phyloP scores from a whole-genome alignment of 2,329 filamentous ascomycete species.

The Nigrospora osmanthi region DNA sequence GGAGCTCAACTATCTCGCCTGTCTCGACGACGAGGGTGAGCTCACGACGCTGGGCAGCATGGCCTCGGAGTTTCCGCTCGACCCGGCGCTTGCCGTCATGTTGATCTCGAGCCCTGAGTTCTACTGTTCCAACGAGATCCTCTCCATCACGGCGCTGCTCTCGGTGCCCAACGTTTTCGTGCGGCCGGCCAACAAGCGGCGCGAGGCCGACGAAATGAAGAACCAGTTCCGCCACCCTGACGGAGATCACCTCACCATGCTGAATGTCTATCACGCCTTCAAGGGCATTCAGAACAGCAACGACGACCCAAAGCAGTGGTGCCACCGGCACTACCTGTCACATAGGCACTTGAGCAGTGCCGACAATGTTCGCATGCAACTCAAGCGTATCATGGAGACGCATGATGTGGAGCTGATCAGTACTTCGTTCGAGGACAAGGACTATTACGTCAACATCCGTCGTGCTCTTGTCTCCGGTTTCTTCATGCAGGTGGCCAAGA shows the following conservation, averaged over 20 bases:
- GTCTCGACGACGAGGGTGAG: constrained; percentile 92
- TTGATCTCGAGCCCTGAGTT: constrained; percentile 96
- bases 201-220: constrained; percentile 97
- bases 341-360: constrained; percentile 83
- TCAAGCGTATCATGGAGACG: constrained; percentile 95
- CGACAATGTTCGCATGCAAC: constrained; percentile 86
- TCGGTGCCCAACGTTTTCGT: constrained; percentile 94
- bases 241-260: constrained; percentile 89
- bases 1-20: constrained; percentile 95
- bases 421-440: constrained; percentile 87
- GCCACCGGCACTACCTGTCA: constrained; percentile 92
- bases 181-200: constrained; percentile 75
- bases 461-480: constrained; percentile 88
- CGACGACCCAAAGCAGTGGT: constrained; percentile 79
- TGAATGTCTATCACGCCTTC: constrained; percentile 98
- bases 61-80: constrained; percentile 91
- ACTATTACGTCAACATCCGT: constrained; percentile 97
- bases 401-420: constrained; percentile 78
- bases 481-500: constrained; percentile 99
- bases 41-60: constrained; percentile 78
- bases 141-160: constrained; percentile 87
- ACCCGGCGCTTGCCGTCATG: constrained; percentile 94
- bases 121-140: constrained; percentile 96
- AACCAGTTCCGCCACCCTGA: constrained; percentile 84
- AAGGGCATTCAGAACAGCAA: constrained; percentile 62